Conservation (phyloP, 805 yeast genomes). For the Wickerhamiella australiensis region DNA sequence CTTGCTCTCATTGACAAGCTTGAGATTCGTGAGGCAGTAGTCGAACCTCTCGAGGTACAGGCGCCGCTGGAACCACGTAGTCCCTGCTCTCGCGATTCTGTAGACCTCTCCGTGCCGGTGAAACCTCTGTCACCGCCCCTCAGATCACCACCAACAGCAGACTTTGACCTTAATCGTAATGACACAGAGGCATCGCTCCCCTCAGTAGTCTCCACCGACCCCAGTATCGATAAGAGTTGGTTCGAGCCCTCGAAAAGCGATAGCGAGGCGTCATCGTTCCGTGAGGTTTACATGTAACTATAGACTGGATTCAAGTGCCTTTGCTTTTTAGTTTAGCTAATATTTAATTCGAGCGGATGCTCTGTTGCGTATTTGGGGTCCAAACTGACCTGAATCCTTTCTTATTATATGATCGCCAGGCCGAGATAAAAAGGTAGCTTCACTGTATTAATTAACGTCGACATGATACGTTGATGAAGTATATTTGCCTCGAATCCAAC, state of each 20-base stretch:
- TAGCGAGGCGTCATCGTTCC: conserved; percentile 1
- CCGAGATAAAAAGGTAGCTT: too few species aligned
- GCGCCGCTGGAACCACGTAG: not conserved
- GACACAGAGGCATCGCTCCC: not conserved
- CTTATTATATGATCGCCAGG: too few species aligned
- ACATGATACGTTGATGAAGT: too few species aligned
- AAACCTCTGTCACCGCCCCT: not conserved
- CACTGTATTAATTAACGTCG: too few species aligned
- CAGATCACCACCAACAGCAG: not conserved
- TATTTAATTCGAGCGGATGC: too few species aligned
- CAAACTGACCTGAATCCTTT: too few species aligned
- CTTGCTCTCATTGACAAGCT: not conserved
- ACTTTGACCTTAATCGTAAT: not conserved
- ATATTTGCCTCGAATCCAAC: too few species aligned
- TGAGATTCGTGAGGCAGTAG: not conserved
- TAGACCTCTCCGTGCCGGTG: not conserved
- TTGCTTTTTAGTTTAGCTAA: not conserved
- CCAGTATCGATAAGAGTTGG: conserved; percentile 10
- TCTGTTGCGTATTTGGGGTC: too few species aligned
- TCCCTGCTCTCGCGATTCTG: not conserved
- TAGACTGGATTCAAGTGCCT: not conserved
- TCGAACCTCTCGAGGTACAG: not conserved
- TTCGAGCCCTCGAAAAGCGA: conserved; percentile 9
- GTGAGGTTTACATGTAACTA: conserved; percentile 3
- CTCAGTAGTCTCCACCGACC: not conserved